These are phyloP conservation scores for Candida xiaguanensis DNA, from an alignment of 805 yeast genomes.

Conservation along the genomic window DNA sequence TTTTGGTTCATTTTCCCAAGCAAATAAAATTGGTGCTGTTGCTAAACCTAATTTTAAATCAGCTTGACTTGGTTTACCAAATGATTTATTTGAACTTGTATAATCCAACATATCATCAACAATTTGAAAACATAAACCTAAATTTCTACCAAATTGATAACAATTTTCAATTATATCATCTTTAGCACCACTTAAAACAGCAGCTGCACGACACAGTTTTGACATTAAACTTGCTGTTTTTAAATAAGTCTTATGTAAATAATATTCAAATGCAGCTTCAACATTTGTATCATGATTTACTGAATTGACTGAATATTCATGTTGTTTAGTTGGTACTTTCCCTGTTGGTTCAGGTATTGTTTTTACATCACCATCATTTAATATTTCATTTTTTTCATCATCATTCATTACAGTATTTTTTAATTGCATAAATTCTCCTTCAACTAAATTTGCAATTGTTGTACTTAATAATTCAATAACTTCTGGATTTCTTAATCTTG, in stretches of 20 bases:
- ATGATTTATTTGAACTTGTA: constrained; percentile 75
- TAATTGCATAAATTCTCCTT: constrained; percentile 98
- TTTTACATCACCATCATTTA: constrained; percentile 47
- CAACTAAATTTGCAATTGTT: constrained; percentile 93
- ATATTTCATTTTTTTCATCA: constrained; percentile 19
- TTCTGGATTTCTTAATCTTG: constrained; percentile 92
- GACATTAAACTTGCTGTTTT: constrained; percentile 95
- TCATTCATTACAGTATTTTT: constrained; percentile 80
- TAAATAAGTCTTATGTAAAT: constrained; percentile 89
- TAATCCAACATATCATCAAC: constrained; percentile 96
- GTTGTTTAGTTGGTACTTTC: constrained; percentile 55
- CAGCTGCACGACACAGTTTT: constrained; percentile 89
- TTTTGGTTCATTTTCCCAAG: constrained; percentile 86
- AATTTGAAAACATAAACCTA: constrained; percentile 93
- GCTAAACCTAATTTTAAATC: constrained; percentile 92
- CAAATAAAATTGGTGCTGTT: constrained; percentile 92
- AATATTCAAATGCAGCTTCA: constrained; percentile 92
- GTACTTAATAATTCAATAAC: constrained; percentile 94
- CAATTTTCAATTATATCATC: constrained; percentile 75
- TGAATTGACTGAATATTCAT: constrained; percentile 51
- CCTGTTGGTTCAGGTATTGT: constrained; percentile 57
- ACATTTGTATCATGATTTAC: constrained; percentile 63
- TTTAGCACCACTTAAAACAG: constrained; percentile 83
- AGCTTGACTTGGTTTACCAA: constrained; percentile 96
- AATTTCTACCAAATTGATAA: constrained; percentile 86